A percentile compares a stretch with the other conserved stretches of the same genome.
These are phyloP conservation scores for Pseudogymnoascus pannorum DNA, from an alignment of 2,329 filamentous ascomycete species.

Conservation along the genomic window DNA sequence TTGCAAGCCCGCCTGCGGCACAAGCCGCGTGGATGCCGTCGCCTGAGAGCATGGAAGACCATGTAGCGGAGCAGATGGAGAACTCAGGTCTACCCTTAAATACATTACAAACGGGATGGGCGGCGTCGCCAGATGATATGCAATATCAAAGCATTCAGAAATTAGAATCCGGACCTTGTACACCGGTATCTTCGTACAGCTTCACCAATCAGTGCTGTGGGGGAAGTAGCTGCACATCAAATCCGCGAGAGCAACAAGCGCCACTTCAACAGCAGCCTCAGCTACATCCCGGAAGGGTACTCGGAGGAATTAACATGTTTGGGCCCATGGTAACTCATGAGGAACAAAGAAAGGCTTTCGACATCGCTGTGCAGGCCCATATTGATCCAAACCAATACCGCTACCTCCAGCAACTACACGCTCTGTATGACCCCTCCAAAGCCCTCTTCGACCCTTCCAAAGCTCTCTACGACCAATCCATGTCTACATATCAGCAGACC, in stretches of 20 bases:
- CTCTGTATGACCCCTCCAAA: neutral
- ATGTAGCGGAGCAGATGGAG: neutral
- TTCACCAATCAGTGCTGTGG: neutral
- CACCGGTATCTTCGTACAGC: neutral
- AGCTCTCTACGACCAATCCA: neutral
- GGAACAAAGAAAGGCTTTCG: constrained; percentile 6
- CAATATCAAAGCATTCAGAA: neutral
- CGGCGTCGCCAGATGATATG: neutral
- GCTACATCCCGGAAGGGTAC: neutral
- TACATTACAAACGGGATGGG: neutral
- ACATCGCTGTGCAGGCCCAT: neutral
- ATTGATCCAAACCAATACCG: neutral
- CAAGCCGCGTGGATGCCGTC: neutral
- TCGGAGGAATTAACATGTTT: neutral
- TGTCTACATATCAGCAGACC: neutral
- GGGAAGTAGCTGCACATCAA: neutral
- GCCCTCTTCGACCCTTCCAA: neutral
- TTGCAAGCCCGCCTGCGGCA: neutral
- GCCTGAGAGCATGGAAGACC: constrained; percentile 2
- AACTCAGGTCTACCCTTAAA: neutral
- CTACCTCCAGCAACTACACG: neutral
- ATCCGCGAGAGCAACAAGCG: neutral
- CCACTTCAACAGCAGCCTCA: neutral
- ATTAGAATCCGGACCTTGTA: neutral
- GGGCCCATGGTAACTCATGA: neutral